phyloP scores from a whole-genome alignment of 2,329 filamentous ascomycete species.

The Fusarium tricinctum region DNA sequence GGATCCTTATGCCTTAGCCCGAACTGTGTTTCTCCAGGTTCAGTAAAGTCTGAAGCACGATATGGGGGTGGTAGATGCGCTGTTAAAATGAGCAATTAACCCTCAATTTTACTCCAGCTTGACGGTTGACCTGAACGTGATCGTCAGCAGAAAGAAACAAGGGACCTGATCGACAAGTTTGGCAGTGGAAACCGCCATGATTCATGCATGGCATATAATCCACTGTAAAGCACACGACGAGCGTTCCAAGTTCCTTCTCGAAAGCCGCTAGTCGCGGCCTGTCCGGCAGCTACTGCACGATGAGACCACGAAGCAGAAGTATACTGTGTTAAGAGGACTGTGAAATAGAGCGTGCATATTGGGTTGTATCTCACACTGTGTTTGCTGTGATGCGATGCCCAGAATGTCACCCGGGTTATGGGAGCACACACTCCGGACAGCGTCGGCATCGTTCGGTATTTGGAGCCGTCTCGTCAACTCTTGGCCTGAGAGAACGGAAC shows the following conservation, averaged over 20 bases:
- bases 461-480: conserved; percentile 2
- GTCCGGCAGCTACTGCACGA: conserved; percentile 51
- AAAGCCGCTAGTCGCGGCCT: conserved; percentile 46
- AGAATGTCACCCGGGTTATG: no score
- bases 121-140: neutral
- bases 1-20: conserved; percentile 15
- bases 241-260: conserved; percentile 43
- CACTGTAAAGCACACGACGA: conserved; percentile 40
- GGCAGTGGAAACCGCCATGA: conserved; percentile 22
- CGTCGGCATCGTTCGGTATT: conserved; percentile 5
- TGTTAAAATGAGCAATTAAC: conserved; percentile 30
- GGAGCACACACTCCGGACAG: no score
- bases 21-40: conserved; percentile 47
- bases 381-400: conserved; percentile 5
- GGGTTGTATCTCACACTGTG: conserved; percentile 36
- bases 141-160: neutral
- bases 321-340: conserved; percentile 38
- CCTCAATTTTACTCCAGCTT: conserved; percentile 1
- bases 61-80: conserved; percentile 24
- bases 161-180: conserved; percentile 15
- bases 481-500: conserved; percentile 14
- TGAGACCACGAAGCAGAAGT: conserved; percentile 39
- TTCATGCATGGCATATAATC: conserved; percentile 30
- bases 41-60: conserved; percentile 13
- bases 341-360: conserved; percentile 2